These are phyloP conservation scores for Pythium apleroticum DNA, from an alignment of 352 stramenopile genomes.

Conservation along the genomic window DNA sequence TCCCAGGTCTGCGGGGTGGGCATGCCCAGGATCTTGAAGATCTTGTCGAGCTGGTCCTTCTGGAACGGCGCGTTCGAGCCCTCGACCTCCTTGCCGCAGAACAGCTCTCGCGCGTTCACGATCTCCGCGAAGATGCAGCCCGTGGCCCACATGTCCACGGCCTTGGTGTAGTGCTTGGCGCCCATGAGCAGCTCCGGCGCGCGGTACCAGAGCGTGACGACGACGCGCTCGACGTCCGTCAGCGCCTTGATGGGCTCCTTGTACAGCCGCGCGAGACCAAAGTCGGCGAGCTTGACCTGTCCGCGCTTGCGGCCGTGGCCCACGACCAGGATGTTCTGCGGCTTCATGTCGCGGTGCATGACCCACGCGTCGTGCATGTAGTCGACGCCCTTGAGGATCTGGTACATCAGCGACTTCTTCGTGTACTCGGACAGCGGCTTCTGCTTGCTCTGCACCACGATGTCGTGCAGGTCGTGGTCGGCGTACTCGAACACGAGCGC, in stretches of 20 bases:
- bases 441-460: constrained; percentile 87
- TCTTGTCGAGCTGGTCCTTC: constrained; percentile 89
- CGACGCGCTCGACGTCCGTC: constrained; percentile 87
- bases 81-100: constrained; percentile 87
- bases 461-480: constrained; percentile 89
- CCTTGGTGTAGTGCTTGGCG: constrained; percentile 91
- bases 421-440: constrained; percentile 90
- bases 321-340: constrained; percentile 93
- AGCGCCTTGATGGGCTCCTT: constrained; percentile 88
- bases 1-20: constrained; percentile 83
- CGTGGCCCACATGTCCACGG: constrained; percentile 96
- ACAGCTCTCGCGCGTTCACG: constrained; percentile 85
- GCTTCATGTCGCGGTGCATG: constrained; percentile 94
- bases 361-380: constrained; percentile 94
- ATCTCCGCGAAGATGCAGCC: constrained; percentile 96
- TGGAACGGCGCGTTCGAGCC: constrained; percentile 88
- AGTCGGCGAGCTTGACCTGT: constrained; percentile 87
- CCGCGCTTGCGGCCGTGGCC: constrained; percentile 78
- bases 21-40: constrained; percentile 90
- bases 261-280: constrained; percentile 86
- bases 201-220: constrained; percentile 97
- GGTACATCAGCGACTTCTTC: constrained; percentile 92
- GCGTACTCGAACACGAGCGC: constrained; percentile 90
- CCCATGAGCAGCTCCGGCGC: constrained; percentile 94
- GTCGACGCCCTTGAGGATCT: constrained; percentile 90